Percentiles rank a stretch among this genome's conserved stretches.
These are phyloP conservation scores for Gentiana macrophylla DNA, from an alignment of 257 asterid species.

Conservation along the genomic window DNA sequence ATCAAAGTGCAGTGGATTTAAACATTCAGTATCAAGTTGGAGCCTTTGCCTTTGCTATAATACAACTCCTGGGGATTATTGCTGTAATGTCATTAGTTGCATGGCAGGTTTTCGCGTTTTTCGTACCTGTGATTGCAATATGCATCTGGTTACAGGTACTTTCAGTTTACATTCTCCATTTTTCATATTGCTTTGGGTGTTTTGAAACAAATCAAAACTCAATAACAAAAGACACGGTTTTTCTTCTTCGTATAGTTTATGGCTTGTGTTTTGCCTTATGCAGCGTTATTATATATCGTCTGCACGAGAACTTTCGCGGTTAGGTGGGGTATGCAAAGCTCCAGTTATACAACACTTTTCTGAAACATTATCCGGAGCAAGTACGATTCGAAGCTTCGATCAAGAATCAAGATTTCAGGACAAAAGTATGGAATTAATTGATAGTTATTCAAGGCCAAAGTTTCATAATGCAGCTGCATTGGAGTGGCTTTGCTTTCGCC, in stretches of 20 bases:
- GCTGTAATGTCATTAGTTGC: slow-evolving; percentile 79
- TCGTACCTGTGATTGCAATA: slow-evolving; percentile 55
- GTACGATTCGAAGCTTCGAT: slow-evolving; percentile 72
- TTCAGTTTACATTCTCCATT: too few relatives aligned
- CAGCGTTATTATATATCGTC: slow-evolving; percentile 79
- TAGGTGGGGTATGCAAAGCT: slow-evolving; percentile 80
- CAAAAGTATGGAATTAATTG: slow-evolving; percentile 57
- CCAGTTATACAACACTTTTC: slow-evolving; percentile 88
- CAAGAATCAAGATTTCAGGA: slow-evolving; percentile 65
- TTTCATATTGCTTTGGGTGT: too few relatives aligned
- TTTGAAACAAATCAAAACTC: too few relatives aligned
- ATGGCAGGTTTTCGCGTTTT: slow-evolving; percentile 77
- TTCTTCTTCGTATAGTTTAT: too few relatives aligned
- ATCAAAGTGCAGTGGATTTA: slow-evolving; percentile 74
- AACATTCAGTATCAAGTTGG: slow-evolving; percentile 43
- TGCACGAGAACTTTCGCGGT: slow-evolving; percentile 77
- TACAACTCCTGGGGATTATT: slow-evolving; percentile 63
- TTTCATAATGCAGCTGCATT: slow-evolving; percentile 64
- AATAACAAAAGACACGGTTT: too few relatives aligned
- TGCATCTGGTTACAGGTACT: slow-evolving; percentile 78
- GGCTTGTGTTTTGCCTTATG: not conserved
- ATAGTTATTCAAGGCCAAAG: slow-evolving; percentile 72
- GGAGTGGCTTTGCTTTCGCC: slow-evolving; percentile 95
- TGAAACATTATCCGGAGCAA: slow-evolving; percentile 82
- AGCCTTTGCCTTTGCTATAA: slow-evolving; percentile 48